A percentile compares a stretch with the other conserved stretches of the same genome.
phyloP scores from a whole-genome alignment of 2,329 filamentous ascomycete species.

The Colletotrichum sansevieriae region DNA sequence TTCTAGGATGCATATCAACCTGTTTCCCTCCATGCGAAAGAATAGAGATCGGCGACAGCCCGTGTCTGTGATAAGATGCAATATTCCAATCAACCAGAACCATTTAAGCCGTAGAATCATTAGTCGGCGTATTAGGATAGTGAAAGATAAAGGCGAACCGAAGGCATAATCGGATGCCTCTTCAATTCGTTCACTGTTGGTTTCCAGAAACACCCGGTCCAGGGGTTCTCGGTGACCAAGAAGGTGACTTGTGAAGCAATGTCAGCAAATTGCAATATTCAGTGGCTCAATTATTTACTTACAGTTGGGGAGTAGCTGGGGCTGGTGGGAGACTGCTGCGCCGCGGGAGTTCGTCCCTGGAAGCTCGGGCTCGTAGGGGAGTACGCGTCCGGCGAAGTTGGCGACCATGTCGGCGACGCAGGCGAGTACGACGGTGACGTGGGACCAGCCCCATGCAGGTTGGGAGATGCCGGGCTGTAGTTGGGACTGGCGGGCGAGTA shows the following conservation, averaged over 20 bases:
- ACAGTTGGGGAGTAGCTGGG: slow-evolving; percentile 79
- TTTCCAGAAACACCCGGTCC: slow-evolving; percentile 59
- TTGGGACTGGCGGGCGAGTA: slow-evolving; percentile 79
- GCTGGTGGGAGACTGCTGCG: slow-evolving; percentile 73
- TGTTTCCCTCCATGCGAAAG: slow-evolving; percentile 25
- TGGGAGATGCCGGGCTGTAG: slow-evolving; percentile 78
- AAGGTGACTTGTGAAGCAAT: slow-evolving; percentile 55
- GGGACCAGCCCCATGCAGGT: slow-evolving; percentile 58
- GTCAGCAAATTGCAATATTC: slow-evolving; percentile 45
- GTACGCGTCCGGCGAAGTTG: slow-evolving; percentile 76
- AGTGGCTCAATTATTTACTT: slow-evolving; percentile 41
- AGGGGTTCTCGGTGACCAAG: slow-evolving; percentile 61
- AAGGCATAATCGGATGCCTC: slow-evolving; percentile 21
- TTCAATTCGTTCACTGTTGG: slow-evolving; percentile 49
- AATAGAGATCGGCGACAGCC: slow-evolving; percentile 42
- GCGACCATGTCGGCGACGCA: slow-evolving; percentile 82
- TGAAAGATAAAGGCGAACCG: slow-evolving; percentile 33
- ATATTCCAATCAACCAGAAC: slow-evolving; percentile 38
- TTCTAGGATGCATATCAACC: slow-evolving; percentile 41
- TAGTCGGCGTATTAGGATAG: slow-evolving; percentile 53
- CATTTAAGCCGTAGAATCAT: slow-evolving; percentile 49
- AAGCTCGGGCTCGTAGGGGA: slow-evolving; percentile 74
- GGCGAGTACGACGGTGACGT: slow-evolving; percentile 75
- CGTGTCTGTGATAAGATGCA: slow-evolving; percentile 41
- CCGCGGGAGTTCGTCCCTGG: slow-evolving; percentile 66